Evolutionary conservation across 1,284 basidiomycete genomes (phyloP), one percentile per base, ranked within the genome.

Genomic region (Sporisorium graminicola): DNA sequence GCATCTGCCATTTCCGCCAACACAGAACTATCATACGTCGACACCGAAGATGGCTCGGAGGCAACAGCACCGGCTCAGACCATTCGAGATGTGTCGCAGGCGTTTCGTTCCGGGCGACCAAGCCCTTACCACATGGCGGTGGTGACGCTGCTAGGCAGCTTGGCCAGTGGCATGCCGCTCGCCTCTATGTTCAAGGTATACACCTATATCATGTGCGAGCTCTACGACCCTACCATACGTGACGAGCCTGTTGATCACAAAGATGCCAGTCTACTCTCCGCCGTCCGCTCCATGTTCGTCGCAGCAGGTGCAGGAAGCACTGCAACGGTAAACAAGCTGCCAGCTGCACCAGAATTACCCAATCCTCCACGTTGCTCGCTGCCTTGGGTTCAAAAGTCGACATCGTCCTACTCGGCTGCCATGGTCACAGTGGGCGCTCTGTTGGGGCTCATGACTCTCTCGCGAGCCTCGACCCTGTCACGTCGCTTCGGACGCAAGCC

Each of bases 101-200:
- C 77, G 10, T 74, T 79, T 33, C 63, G 70, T 29, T 63, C 60
- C 8, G 77, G 79, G 2, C 46, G 58, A 27, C 68, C 79, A 10
- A 76, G 69, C 51, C 67, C 77, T 1, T 80, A 83, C 53, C 77
- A 81, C 47, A 82, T 83, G 79, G 81, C 80, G 26, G 68, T 82
- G 5, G 77, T 83, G 26, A 67, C 77, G n/a, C 67, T 81, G n/a
- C 51, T 83, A 12, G 68, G 76, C 42, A 74, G 65, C 43, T 52
- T 83, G 24, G 80, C 74, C 12, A 78, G 80, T 44, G 80, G 81
- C 4, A 72, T 83, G 71, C 80, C 78, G 0, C 63, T 82, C 20
- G 77, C 81, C 0, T 79, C 72, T 55, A 77, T 82, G 71, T 83
- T 82, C 72, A 80, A 79, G 52, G 77, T 79, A 6, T 83, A 83